These are phyloP conservation scores for Phaffia australis DNA, from an alignment of 768 basidiomycete genomes.

Conservation along the genomic window DNA sequence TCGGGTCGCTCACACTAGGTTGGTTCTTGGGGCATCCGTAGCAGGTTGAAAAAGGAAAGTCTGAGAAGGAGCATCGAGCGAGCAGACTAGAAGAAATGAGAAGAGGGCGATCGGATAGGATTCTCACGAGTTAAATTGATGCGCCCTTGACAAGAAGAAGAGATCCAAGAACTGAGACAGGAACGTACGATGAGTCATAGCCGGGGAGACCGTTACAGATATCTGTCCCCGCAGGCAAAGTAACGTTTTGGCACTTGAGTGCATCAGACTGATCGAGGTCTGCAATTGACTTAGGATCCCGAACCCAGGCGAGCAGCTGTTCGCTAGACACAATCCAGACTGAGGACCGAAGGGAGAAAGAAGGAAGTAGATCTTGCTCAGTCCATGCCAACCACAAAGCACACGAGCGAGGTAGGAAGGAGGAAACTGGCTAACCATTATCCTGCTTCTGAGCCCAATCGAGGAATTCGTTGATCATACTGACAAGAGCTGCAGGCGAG, in stretches of 20 bases:
- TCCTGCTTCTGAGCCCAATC: constrained; percentile 68
- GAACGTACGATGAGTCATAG: constrained; percentile 52
- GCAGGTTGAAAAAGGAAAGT: constrained; percentile 73
- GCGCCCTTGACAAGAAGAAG: background rate
- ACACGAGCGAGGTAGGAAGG: constrained; percentile 12
- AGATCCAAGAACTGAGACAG: background rate
- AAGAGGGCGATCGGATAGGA: too few species aligned
- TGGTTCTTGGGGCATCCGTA: constrained; percentile 58
- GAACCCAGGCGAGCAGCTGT: constrained; percentile 64
- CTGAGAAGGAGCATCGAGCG: constrained; percentile 53
- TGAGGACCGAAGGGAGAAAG: constrained; percentile 29
- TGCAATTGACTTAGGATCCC: constrained; percentile 54
- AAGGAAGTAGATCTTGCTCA: background rate
- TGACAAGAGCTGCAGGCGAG: constrained; percentile 46
- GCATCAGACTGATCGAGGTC: constrained; percentile 48
- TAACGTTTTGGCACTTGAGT: constrained; percentile 56
- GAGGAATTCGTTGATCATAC: constrained; percentile 67
- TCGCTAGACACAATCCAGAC: constrained; percentile 65
- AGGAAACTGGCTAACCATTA: constrained; percentile 44
- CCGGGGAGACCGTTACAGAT: constrained; percentile 68
- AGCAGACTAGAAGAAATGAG: constrained; percentile 30
- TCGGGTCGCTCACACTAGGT: constrained; percentile 53
- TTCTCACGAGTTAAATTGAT: background rate
- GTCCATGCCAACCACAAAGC: background rate
- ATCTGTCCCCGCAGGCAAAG: constrained; percentile 46